Conservation (phyloP, 2,329 filamentous ascomycete species). For the Corniculantispora saksenae region DNA sequence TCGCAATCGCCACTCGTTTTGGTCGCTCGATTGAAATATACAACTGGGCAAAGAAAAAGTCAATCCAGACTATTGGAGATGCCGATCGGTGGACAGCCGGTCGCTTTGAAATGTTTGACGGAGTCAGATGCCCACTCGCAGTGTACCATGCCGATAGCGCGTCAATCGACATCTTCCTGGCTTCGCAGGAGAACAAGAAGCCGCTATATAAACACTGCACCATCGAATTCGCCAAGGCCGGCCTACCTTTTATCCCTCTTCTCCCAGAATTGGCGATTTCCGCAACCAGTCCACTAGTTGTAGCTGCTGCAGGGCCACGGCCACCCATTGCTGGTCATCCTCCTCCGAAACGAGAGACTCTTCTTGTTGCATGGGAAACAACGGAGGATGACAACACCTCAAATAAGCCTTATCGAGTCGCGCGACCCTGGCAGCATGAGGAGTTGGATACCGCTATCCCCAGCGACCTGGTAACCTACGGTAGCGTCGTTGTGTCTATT, state of each 20-base stretch:
- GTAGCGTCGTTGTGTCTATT: constrained; percentile 40
- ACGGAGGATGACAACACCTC: constrained; percentile 27
- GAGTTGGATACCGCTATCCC: constrained; percentile 43
- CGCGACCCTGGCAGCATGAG: constrained; percentile 38
- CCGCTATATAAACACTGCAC: constrained; percentile 37
- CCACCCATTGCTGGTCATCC: constrained; percentile 39
- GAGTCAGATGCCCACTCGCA: constrained; percentile 35
- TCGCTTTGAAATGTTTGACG: constrained; percentile 37
- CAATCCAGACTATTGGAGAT: constrained; percentile 38
- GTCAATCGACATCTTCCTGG: constrained; percentile 36
- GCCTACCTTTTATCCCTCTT: constrained; percentile 39
- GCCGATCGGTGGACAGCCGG: constrained; percentile 42
- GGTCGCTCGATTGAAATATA: constrained; percentile 42
- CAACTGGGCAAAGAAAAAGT: constrained; percentile 42
- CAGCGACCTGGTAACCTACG: constrained; percentile 38
- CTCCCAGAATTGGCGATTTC: constrained; percentile 44
- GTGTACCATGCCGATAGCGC: constrained; percentile 36
- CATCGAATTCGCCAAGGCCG: constrained; percentile 37
- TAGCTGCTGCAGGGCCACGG: constrained; percentile 40
- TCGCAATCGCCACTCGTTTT: constrained; percentile 42
- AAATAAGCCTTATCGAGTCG: constrained; percentile 37
- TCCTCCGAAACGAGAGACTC: constrained; percentile 38
- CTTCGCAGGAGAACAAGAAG: constrained; percentile 34
- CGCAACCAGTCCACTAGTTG: constrained; percentile 39
- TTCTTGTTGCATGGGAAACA: constrained; percentile 43